Conservation (phyloP, 2,329 filamentous ascomycete genomes). For the Arachnomyces sp. region DNA sequence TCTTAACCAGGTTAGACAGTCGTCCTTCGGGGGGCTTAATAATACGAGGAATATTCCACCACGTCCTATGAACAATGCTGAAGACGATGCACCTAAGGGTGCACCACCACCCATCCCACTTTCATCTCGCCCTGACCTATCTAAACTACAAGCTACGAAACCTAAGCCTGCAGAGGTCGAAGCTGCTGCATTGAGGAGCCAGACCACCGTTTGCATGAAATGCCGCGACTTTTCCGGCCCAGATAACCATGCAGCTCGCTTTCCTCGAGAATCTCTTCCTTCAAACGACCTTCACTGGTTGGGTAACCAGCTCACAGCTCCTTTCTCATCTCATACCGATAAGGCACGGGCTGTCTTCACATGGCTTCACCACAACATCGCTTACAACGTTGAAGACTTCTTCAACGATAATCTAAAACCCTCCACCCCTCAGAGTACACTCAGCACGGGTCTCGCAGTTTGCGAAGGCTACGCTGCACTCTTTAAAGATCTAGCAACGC, state of each 20-base stretch:
- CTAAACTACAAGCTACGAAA: conserved; percentile 47
- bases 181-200: neutral
- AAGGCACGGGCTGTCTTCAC: conserved; percentile 90
- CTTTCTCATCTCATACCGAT: conserved; percentile 75
- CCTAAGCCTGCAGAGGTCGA: conserved; percentile 19
- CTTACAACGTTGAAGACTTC: conserved; percentile 73
- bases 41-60: conserved; percentile 10
- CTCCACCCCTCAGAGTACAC: conserved; percentile 62
- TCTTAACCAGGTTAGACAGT: conserved; percentile 18
- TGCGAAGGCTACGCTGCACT: conserved; percentile 86
- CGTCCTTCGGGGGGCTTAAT: too few relatives aligned
- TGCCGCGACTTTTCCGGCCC: conserved; percentile 84
- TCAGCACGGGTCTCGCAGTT: conserved; percentile 71
- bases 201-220: conserved; percentile 52
- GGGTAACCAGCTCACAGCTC: conserved; percentile 65
- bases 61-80: conserved; percentile 4
- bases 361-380: conserved; percentile 91
- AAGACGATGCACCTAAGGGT: conserved; percentile 13
- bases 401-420: conserved; percentile 61
- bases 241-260: conserved; percentile 68
- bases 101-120: conserved; percentile 45
- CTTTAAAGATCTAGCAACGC: conserved; percentile 67
- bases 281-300: conserved; percentile 62
- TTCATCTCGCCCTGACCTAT: conserved; percentile 50
- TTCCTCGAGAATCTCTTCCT: conserved; percentile 64